Conservation (phyloP, 1,139 yeast species). For the Schizosaccharomyces versatilis region DNA sequence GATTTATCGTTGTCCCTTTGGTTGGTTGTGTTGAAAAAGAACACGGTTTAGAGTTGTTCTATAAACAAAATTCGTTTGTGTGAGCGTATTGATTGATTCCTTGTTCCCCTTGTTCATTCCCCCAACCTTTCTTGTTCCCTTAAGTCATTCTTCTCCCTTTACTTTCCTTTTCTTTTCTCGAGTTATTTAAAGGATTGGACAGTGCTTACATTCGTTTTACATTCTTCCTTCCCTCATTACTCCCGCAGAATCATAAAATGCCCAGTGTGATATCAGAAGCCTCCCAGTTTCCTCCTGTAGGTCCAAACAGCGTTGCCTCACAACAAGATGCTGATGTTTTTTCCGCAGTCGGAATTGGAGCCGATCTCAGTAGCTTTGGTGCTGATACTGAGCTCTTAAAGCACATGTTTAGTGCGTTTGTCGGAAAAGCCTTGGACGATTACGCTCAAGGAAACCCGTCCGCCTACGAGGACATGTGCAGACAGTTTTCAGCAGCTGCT, state of each 20-base stretch:
- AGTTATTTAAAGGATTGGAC: too few species aligned
- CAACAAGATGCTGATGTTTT: not conserved
- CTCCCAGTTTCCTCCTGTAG: not conserved
- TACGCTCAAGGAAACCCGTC: conserved; percentile 4
- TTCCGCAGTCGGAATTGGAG: not conserved
- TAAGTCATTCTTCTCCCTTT: too few species aligned
- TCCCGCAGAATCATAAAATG: not conserved
- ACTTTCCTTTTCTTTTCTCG: too few species aligned
- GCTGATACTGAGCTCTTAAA: not conserved
- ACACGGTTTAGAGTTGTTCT: too few species aligned
- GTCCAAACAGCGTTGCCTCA: not conserved
- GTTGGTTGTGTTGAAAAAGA: too few species aligned
- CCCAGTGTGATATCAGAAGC: not conserved
- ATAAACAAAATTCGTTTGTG: too few species aligned
- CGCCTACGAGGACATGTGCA: conserved; percentile 10
- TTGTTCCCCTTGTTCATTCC: too few species aligned
- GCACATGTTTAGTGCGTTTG: conserved; percentile 1
- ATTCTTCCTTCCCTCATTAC: not conserved
- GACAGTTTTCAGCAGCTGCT: conserved; percentile 7
- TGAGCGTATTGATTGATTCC: too few species aligned
- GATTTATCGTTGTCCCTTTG: too few species aligned
- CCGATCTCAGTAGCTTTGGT: not conserved
- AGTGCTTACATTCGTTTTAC: not conserved
- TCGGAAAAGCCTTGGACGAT: conserved; percentile 2
- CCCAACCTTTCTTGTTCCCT: too few species aligned